A percentile compares a stretch with the other conserved stretches of the same genome.
These are phyloP conservation scores for Hortaea werneckii DNA, from an alignment of 2,329 filamentous ascomycete species.

Conservation along the genomic window DNA sequence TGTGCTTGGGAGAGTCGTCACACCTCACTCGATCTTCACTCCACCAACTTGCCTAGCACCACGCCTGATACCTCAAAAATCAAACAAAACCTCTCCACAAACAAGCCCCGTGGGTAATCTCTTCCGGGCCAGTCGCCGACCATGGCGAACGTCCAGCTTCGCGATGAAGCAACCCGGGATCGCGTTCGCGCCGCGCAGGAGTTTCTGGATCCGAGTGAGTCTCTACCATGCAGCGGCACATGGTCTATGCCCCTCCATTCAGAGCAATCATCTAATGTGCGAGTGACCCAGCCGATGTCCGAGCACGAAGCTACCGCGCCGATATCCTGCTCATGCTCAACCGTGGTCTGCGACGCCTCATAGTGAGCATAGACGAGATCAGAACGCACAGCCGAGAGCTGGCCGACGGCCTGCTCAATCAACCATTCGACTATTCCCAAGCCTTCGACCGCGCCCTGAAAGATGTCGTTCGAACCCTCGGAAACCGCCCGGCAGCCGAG, in stretches of 20 bases:
- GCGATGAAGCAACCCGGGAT: constrained; percentile 75
- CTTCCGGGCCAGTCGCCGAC: neutral
- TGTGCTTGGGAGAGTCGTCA: too few relatives aligned
- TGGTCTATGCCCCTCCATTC: neutral
- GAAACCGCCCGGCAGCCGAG: constrained; percentile 65
- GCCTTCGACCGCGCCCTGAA: constrained; percentile 89
- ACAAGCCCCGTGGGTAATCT: too few relatives aligned
- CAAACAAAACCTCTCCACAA: too few relatives aligned
- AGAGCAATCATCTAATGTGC: neutral
- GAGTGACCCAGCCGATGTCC: constrained; percentile 40
- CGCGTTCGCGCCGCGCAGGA: constrained; percentile 81
- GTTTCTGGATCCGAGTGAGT: constrained; percentile 84
- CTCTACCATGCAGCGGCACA: neutral
- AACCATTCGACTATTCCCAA: constrained; percentile 78
- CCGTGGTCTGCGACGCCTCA: constrained; percentile 48
- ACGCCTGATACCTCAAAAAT: too few relatives aligned
- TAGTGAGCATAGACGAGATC: constrained; percentile 70
- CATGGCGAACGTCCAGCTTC: constrained; percentile 67
- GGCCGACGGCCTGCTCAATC: constrained; percentile 66
- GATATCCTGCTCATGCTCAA: constrained; percentile 74
- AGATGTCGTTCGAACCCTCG: constrained; percentile 71
- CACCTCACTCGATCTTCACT: too few relatives aligned
- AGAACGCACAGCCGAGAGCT: constrained; percentile 77
- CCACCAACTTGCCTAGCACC: too few relatives aligned
- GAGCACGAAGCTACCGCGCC: constrained; percentile 67